Evolutionary conservation across 495 filamentous ascomycete species (phyloP), one percentile per base, ranked within the genome.

Genomic region (Neurospora sp.): DNA sequence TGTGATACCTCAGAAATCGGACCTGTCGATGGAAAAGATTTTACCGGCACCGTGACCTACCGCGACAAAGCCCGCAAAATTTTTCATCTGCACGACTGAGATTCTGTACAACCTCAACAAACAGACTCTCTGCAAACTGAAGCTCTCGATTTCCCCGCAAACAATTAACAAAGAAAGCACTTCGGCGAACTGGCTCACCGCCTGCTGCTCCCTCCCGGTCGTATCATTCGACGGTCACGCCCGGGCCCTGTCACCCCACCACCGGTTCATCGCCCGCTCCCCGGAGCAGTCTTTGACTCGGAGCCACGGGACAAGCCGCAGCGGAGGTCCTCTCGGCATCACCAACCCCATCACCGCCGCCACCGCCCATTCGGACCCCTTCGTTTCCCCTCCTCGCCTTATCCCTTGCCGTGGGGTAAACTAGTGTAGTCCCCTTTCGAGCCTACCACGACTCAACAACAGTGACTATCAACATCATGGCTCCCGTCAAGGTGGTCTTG

Each of bases 401-500:
- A 65, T 65, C 44, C 37, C 48, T 72, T 72, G 40, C 70, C 31
- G 59, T 39, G 35, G 53, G 31, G 48, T 40, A 41, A 20, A 69
- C 59, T 22, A 37, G 22, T 27, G 22, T 27, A 27, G 37, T 12
- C 38, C 41, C 11, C 5, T 39, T 35, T 37, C 71, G n/a, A 41
- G 37, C 37, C 20, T 37, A 65, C 53, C 27, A 65, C 53, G 53
- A 61, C 53, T 31, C 53, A 35, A 18, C 71, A 44, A 69, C 37
- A 44, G 42, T n/a, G 42, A 44, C 20, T 72, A 39, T 72, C 69
- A 68, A 53, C 69, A 71, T 59, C 73, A 80, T 81, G 78, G 73
- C 80, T 37, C 70, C 79, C 40, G 70, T 79, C 72, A 82, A 82
- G 70, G 83, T 85, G 7, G 78, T 85, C 73, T 76, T 86, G 71